Conservation (phyloP, 108 stramenopile species). For the Skeletonema menzelii region DNA sequence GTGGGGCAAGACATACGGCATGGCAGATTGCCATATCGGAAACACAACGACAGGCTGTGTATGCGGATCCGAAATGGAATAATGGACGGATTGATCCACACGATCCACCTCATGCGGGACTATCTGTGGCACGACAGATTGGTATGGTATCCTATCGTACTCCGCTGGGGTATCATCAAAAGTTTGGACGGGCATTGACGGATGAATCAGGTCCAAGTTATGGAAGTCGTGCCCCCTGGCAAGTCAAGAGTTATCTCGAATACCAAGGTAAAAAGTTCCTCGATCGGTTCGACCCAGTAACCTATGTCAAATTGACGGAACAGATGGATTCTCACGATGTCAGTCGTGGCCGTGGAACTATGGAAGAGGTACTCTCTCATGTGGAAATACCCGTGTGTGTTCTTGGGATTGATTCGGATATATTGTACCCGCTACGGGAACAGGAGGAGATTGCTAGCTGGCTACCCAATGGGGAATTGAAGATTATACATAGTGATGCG, state of each 20-base stretch:
- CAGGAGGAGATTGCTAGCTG: constrained; percentile 78
- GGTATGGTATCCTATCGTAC: constrained; percentile 95
- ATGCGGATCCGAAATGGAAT: constrained; percentile 90
- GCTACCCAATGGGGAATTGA: constrained; percentile 72
- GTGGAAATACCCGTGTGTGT: constrained; percentile 84
- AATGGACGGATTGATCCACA: constrained; percentile 58
- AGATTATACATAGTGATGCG: constrained; percentile 80
- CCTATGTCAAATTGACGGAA: constrained; percentile 92
- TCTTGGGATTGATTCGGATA: constrained; percentile 89
- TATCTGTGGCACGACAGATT: constrained; percentile 89
- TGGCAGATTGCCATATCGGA: constrained; percentile 96
- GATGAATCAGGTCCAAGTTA: constrained; percentile 35
- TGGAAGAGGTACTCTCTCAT: constrained; percentile 59
- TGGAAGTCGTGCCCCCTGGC: constrained; percentile 64
- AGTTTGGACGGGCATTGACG: constrained; percentile 74
- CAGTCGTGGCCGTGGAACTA: constrained; percentile 54
- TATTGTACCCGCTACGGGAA: constrained; percentile 85
- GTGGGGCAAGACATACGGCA: constrained; percentile 89
- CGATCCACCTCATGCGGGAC: constrained; percentile 69
- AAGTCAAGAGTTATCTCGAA: constrained; percentile 89
- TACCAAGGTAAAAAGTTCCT: constrained; percentile 93
- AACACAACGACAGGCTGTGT: constrained; percentile 92
- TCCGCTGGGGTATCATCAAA: constrained; percentile 71
- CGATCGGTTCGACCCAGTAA: constrained; percentile 88
- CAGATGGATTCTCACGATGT: constrained; percentile 94